phyloP scores from a whole-genome alignment of 805 yeast species.

The Yamadazyma tumulicola region DNA sequence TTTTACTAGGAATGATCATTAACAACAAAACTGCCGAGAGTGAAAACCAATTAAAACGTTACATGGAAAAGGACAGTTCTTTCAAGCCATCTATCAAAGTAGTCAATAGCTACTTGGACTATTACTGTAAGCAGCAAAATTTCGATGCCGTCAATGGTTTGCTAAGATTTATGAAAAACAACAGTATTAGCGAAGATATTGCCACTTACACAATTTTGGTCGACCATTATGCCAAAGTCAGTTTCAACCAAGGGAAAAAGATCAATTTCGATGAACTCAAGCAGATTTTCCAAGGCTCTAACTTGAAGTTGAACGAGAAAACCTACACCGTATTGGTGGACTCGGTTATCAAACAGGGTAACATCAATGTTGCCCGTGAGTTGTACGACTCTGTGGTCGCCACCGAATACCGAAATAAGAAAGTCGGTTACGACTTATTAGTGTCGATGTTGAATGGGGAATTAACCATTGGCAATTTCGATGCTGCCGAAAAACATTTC shows the following conservation, averaged over 20 bases:
- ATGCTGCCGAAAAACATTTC: constrained; percentile 29
- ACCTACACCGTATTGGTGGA: constrained; percentile 53
- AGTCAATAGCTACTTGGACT: constrained; percentile 49
- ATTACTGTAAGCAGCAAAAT: constrained; percentile 38
- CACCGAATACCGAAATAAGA: constrained; percentile 17
- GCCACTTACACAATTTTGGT: constrained; percentile 61
- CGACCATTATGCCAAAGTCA: constrained; percentile 48
- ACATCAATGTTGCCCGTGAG: constrained; percentile 49
- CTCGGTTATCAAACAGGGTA: constrained; percentile 49
- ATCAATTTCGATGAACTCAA: constrained; percentile 42
- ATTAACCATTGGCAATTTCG: constrained; percentile 36
- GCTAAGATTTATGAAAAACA: constrained; percentile 38
- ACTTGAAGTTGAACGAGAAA: constrained; percentile 33
- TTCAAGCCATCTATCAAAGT: constrained; percentile 45
- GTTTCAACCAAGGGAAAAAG: constrained; percentile 39
- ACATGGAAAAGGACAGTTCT: constrained; percentile 25
- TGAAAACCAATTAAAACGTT: constrained; percentile 37
- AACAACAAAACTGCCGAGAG: constrained; percentile 43
- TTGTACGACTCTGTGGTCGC: constrained; percentile 33
- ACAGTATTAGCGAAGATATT: constrained; percentile 50
- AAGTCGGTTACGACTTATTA: constrained; percentile 31
- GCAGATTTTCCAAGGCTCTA: constrained; percentile 31
- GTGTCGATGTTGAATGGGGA: constrained; percentile 49
- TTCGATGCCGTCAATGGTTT: constrained; percentile 49
- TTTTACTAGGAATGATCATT: constrained; percentile 42